Evolutionary conservation across 768 basidiomycete genomes (phyloP), one percentile per base, ranked within the genome.

Genomic region (Lactarius psammicola): DNA sequence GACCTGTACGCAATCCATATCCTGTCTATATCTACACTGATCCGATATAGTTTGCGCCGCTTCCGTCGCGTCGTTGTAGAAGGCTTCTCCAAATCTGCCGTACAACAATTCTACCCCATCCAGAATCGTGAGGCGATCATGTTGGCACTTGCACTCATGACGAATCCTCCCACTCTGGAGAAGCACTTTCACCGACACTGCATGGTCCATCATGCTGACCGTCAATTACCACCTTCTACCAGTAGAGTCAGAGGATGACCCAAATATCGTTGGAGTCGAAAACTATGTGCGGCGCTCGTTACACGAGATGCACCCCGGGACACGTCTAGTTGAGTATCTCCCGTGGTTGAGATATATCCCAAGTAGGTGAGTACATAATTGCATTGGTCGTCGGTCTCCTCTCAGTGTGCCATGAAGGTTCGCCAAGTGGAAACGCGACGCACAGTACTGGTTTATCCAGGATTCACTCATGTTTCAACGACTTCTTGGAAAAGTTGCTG

Each of bases 401-500:
- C 36, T 38, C 18, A 42, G 20, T 13, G 13, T 34, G 18, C 6
- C 20, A 23, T 11, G 18, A 9, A 59, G 58, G 18, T 44, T 63
- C 10, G 62, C 62, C 15, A 56, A 63, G 62, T 68, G 67, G 67
- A 68, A 68, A 33, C 67, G 64, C 15, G 30, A 65, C 20, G 58
- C 42, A 1, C 33, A 53, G 23, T 28, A 60, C 23, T 65, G 63
- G 64, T 65, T 53, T 26, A n/a, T 13, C 23, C 31, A 66, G 8
- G 67, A 68, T 30, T 59, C 57, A 9, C 10, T 30, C 15, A 59
- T 58, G 58, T 68, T 66, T 26, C 34, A 68, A 68, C 17, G 46
- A 30, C 38, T 68, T 15, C 33, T 64, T 9, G 26, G 49, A 7
- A 44, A 51, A 18, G 63, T 64, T 17, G 40, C 15, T 2, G 63